Base-by-base conservation (phyloP, 225 moss, liverwort and hornwort species). In the Polytrichum formosum region DNA sequence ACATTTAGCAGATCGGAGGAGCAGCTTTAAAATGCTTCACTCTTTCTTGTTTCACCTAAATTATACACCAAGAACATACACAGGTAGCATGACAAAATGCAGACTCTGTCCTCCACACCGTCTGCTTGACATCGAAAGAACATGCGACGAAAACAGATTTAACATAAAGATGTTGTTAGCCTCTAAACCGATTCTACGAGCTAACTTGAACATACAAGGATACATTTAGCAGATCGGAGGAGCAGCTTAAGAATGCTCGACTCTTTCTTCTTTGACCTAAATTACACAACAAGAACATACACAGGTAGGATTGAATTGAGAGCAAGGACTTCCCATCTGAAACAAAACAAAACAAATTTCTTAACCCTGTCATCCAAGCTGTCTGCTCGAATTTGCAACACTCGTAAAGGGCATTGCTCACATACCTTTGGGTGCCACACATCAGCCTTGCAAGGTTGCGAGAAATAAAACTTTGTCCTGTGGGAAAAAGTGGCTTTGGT, bases 391-490 rank as follows among this genome's bases (percentile, higher is more conserved):
- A 30, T 30, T 5, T 6, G 30, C 6, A 30, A 30, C 30, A 6
- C 30, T 30, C 6, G 30, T 30, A 30, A 6, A 63, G 25, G 17
- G 58, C 58, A 21, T 58, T 21, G 58, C 20, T 58, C 21, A 58
- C 23, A 18, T 28, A 28, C 23, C 18, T 17, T 26, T 10, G 63
- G 8, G 63, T 46, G 46, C 27, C 26, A 60, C 63, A 65, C 70
- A 60, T 58, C 64, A 53, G 66, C 18, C 46, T 61, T 70, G 72
- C 74, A 28, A 37, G 59, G 56, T 55, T 68, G 79, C 27, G 23
- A 70, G 28, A 75, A 83, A 16, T 54, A 80, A 55, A 80, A 65
- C 65, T 73, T 80, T 20, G 77, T 65, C 53, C 46, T 70, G 75
- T 70, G 70, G 26, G 71, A 70, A 13, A 73, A 70, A 25, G 77